Conservation (phyloP, 2,329 filamentous ascomycete genomes). For the Fusarium tuaranense region DNA sequence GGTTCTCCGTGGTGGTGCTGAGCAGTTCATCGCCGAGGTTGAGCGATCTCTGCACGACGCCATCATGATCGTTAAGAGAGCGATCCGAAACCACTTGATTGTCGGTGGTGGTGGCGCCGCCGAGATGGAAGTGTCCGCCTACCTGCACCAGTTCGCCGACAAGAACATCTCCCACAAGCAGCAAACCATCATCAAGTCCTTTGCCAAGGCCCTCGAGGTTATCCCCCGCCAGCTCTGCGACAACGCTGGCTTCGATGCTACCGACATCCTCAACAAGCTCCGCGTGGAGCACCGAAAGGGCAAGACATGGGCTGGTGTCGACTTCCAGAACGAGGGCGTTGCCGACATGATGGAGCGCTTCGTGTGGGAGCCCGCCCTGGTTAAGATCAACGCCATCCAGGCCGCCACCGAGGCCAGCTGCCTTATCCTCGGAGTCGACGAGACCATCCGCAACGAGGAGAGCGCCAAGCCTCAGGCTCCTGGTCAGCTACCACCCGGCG, state of each 20-base stretch:
- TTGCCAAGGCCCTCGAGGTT: constrained; percentile 96
- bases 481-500: constrained; percentile 79
- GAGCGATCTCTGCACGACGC: constrained; percentile 98
- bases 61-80: constrained; percentile 99
- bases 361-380: constrained; percentile 95
- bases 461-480: constrained; percentile 87
- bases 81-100: constrained; percentile 93
- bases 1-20: constrained; percentile 92
- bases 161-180: constrained; percentile 94
- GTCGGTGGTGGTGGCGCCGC: constrained; percentile 94
- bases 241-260: constrained; percentile 98
- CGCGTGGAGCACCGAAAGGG: constrained; percentile 97
- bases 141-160: constrained; percentile 93
- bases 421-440: constrained; percentile 94
- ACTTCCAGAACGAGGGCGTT: constrained; percentile 92
- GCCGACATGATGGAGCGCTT: constrained; percentile 95
- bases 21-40: constrained; percentile 99
- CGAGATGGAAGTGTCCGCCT: constrained; percentile 97
- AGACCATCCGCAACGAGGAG: constrained; percentile 99
- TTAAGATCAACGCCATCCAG: constrained; percentile 98
- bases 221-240: constrained; percentile 98
- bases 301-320: constrained; percentile 93
- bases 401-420: constrained; percentile 96
- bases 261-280: constrained; percentile 95
- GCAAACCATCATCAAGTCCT: constrained; percentile 96